Evolutionary conservation across 2,329 filamentous ascomycete genomes (phyloP), one percentile per base, ranked within the genome.

Genomic region (Trichoderma citrinoviride): DNA sequence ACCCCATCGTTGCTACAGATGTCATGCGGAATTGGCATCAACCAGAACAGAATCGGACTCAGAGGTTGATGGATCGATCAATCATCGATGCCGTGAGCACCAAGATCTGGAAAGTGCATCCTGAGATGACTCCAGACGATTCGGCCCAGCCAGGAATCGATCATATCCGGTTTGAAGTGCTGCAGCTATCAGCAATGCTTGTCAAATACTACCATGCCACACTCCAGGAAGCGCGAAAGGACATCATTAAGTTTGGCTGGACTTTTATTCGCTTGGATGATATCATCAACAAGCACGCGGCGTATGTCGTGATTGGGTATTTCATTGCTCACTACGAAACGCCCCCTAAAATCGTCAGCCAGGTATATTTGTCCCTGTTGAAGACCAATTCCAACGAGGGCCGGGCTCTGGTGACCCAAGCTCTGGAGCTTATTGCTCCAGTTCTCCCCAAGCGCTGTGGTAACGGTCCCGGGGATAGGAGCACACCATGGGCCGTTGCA

Each of bases 201-300:
- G 90, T 99, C 77, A 99, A 99, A 74, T 96, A 98, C 72, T 92
- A 99, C 72, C 88, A 94, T 72, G 86, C 87, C 37, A 90, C 93
- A 61, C 85, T 99, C 1, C 91, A 96, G 70, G 95, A 98, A 72
- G 89, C 92, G 2, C 88, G 96, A 43, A 99, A 99, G 77, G 95
- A 99, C 69, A 94, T 99, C 67, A 99, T 99, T 73, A 98, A 97
- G 78, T 99, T 98, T 77, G 93, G 93, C 3, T 99, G 95, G 95
- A 97, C 93, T 19, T 98, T 97, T 74, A 99, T 99, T 72, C 88
- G 92, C 25, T 85, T 99, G n/a, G 96, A 99, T 73, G 95, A 99
- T 76, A 91, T 97, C 65, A 97, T 99, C 80, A 99, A 98, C 81
- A 99, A 99, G 77, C 95, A 98, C 75, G 95, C 94, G 0, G 93